Evolutionary conservation across 73 alveolate species (phyloP), one percentile per base, ranked within the genome.

Genomic region (Tetrahymena elliotti): DNA sequence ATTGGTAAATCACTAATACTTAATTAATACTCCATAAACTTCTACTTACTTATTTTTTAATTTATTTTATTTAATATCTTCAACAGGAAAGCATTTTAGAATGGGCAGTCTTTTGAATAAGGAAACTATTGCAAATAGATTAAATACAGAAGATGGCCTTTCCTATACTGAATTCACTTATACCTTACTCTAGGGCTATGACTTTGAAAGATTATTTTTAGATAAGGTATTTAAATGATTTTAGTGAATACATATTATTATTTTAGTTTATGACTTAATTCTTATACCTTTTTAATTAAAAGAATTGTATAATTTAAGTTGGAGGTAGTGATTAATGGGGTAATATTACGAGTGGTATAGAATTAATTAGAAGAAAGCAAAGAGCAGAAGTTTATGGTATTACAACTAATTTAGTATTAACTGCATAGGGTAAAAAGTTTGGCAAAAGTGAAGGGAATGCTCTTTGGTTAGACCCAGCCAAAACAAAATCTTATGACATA

Each of bases 291-390:
- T 3, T 38, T n/a, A 84, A 33, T 41, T 33, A 53, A 96, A 22
- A 95, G 53, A 52, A 96, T 37, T 95, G 97, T 88, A 93, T 93
- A 34, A 35, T 92, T 11, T 84, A 95, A 83, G 39, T 95, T 68
- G 97, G 97, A 33, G 97, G 97, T 24, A 95, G 97, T 95, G 98
- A 96, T 93, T 93, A 96, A 40, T 96, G 98, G 97, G 95, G 97
- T 37, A 96, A 96, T 54, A 96, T 96, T 27, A 96, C 97, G 1
- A 93, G 93, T 93, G 98, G 98, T 7, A 92, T 94, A 24, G 98
- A 96, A 38, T 82, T 96, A 10, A 95, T 96, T 37, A 96, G 96
- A 41, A 95, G 95, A 68, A 68, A 68, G 10, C 88, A 68, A 1
- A 68, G 88, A 68, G 88, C 88, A 4, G 88, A 68, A 24, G 88